Conservation (phyloP, 768 basidiomycete species). For the Cystofilobasidium ferigula region DNA sequence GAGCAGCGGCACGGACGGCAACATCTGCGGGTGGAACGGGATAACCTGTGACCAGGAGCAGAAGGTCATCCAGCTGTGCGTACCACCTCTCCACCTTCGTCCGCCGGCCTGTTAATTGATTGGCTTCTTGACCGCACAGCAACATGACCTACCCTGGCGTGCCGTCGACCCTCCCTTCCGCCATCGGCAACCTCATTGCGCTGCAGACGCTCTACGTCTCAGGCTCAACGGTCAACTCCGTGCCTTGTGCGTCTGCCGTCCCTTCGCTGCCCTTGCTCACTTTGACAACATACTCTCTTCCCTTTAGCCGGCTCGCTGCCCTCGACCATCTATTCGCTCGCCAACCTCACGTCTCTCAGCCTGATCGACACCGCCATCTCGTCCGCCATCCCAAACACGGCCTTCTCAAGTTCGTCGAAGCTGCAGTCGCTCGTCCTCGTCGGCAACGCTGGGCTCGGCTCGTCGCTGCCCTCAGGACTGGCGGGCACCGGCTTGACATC, state of each 20-base stretch:
- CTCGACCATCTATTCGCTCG: constrained; percentile 27
- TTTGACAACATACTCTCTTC: background rate
- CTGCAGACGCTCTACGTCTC: constrained; percentile 33
- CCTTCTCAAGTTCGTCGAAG: constrained; percentile 26
- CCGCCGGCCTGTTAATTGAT: background rate
- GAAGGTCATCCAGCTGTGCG: constrained; percentile 34
- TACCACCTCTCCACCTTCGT: constrained; percentile 3
- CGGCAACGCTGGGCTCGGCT: constrained; percentile 35
- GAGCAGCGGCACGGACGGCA: constrained; percentile 28
- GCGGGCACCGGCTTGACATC: constrained; percentile 29
- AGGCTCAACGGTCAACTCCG: constrained; percentile 31
- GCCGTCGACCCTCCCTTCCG: constrained; percentile 30
- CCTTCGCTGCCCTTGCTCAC: background rate
- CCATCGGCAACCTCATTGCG: constrained; percentile 34
- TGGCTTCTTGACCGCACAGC: constrained; percentile 26
- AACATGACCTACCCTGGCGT: constrained; percentile 36
- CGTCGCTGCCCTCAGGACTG: constrained; percentile 31
- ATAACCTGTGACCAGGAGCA: constrained; percentile 34
- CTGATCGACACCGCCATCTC: constrained; percentile 35
- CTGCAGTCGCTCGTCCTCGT: constrained; percentile 34
- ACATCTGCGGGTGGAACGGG: constrained; percentile 37
- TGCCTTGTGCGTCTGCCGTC: constrained; percentile 32
- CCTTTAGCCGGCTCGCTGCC: constrained; percentile 34
- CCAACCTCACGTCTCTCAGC: constrained; percentile 34
- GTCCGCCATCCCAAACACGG: constrained; percentile 30